Evolutionary conservation across 78 protist species (phyloP).

Genomic region (Andalucia godoyi): DNA sequence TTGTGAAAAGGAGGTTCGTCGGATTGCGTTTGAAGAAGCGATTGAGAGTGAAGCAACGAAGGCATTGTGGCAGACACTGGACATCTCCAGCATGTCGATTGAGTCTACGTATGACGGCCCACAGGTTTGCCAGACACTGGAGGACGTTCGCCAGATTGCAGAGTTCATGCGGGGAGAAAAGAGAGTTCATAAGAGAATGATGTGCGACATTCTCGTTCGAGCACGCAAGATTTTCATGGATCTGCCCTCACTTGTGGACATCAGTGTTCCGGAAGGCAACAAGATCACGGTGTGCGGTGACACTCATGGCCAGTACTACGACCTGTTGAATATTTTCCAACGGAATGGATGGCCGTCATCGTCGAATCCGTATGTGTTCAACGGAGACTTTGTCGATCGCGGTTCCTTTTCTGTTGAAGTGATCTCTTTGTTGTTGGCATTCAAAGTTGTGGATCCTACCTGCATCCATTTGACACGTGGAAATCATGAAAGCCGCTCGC

Average conservation of each 20-base stretch:
- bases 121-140: slow-evolving; percentile 24
- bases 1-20: slow-evolving; percentile 43
- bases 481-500: slow-evolving; percentile 74
- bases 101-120: slow-evolving; percentile 58
- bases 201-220: slow-evolving; percentile 25
- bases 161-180: slow-evolving; percentile 35
- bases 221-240: slow-evolving; percentile 21
- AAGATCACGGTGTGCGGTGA: slow-evolving; percentile 84
- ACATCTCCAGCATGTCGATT: slow-evolving; percentile 11
- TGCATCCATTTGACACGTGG: slow-evolving; percentile 72
- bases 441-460: slow-evolving; percentile 63
- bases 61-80: background rate
- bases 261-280: slow-evolving; percentile 32
- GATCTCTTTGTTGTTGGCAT: slow-evolving; percentile 55
- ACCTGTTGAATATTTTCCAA: slow-evolving; percentile 68
- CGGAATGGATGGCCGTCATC: slow-evolving; percentile 59
- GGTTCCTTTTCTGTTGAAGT: slow-evolving; percentile 71
- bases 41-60: slow-evolving; percentile 32
- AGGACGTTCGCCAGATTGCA: slow-evolving; percentile 51
- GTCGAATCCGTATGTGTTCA: slow-evolving; percentile 71
- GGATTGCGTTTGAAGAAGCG: slow-evolving; percentile 59
- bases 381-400: slow-evolving; percentile 62
- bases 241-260: slow-evolving; percentile 34
- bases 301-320: slow-evolving; percentile 79
- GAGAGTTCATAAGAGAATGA: slow-evolving; percentile 31